Percentiles rank a stretch among this genome's conserved stretches.
These are phyloP conservation scores for Pestalotiopsis sp. DNA, from an alignment of 2,329 filamentous ascomycete species.

Conservation along the genomic window DNA sequence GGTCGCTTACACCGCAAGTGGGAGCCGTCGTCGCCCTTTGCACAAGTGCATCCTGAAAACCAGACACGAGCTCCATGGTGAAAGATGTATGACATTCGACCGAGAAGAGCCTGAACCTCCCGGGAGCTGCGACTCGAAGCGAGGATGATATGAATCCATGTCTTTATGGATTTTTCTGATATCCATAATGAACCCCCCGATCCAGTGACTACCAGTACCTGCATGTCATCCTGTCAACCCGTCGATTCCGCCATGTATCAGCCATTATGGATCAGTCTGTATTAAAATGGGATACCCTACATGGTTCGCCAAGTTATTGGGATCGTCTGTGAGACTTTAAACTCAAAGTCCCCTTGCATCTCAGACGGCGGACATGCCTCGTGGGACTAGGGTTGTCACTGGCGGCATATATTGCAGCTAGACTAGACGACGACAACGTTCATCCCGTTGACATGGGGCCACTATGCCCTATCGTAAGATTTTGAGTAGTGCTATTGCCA, in stretches of 20 bases:
- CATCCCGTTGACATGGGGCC: background rate
- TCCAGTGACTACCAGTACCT: background rate
- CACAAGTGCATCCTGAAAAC: background rate
- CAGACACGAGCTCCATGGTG: background rate
- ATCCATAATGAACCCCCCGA: background rate
- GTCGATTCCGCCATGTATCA: background rate
- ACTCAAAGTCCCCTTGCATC: background rate
- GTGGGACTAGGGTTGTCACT: background rate
- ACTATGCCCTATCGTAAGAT: background rate
- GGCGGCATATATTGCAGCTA: background rate
- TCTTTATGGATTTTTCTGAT: background rate
- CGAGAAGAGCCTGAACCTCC: background rate
- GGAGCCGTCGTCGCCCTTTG: background rate
- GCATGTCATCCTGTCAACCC: background rate
- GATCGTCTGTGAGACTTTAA: background rate
- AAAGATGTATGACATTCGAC: background rate
- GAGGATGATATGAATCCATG: background rate
- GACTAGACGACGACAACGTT: background rate
- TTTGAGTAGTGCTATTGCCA: background rate
- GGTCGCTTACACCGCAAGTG: background rate
- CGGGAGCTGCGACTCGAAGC: background rate
- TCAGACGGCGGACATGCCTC: background rate
- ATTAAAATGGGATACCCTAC: background rate
- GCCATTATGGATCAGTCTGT: background rate
- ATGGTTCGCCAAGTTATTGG: background rate